A percentile compares a stretch with the other conserved stretches of the same genome.
phyloP scores from a whole-genome alignment of 352 stramenopile genomes.

The Peronospora belbahrii region DNA sequence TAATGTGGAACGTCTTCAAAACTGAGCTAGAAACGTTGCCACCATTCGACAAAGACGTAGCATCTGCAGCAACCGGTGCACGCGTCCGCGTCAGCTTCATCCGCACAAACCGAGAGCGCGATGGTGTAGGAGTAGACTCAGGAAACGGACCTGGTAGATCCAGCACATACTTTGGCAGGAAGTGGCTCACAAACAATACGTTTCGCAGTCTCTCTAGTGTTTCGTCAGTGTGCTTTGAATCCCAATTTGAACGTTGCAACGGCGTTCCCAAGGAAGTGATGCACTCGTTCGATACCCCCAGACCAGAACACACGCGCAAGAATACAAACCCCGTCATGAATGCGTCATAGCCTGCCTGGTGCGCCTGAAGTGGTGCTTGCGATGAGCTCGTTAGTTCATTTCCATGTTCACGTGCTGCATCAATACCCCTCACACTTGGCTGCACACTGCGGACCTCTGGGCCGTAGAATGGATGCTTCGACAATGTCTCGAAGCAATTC shows the following conservation, averaged over 20 bases:
- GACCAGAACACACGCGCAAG: constrained; percentile 47
- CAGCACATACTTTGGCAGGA: constrained; percentile 45
- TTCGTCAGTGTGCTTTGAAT: background rate
- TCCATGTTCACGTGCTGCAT: constrained; percentile 4
- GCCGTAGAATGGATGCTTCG: constrained; percentile 62
- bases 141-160: constrained; percentile 40
- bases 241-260: background rate
- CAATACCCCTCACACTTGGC: constrained; percentile 3
- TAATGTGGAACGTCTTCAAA: constrained; percentile 68
- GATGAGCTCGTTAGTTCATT: constrained; percentile 3
- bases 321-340: constrained; percentile 79
- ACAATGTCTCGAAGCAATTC: constrained; percentile 51
- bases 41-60: constrained; percentile 12
- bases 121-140: constrained; percentile 33
- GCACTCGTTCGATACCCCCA: constrained; percentile 49
- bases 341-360: constrained; percentile 72
- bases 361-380: constrained; percentile 33
- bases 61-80: constrained; percentile 5
- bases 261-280: constrained; percentile 28
- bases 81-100: constrained; percentile 48
- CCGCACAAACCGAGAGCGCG: constrained; percentile 43
- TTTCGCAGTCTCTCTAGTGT: constrained; percentile 34
- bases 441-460: constrained; percentile 30
- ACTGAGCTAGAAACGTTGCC: constrained; percentile 17
- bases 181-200: constrained; percentile 51